Conservation (phyloP, 495 filamentous ascomycete species). For the Usnea hakonensis region DNA sequence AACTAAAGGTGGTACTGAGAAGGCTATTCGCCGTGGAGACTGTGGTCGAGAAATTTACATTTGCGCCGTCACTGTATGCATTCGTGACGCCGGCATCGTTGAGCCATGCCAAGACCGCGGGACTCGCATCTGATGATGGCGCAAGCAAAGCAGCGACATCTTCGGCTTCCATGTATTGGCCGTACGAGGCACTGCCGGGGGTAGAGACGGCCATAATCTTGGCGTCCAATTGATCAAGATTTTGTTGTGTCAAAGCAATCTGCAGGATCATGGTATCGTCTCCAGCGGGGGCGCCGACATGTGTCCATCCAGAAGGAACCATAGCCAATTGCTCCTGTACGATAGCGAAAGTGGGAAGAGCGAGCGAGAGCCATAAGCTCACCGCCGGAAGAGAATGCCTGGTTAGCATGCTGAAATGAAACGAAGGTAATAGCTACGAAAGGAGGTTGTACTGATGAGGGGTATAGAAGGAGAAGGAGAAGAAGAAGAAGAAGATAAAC, state of each 20-base stretch:
- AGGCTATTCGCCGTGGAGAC: slow-evolving; percentile 46
- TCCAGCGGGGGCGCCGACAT: slow-evolving; percentile 29
- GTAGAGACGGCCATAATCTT: slow-evolving; percentile 55
- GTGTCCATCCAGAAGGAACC: slow-evolving; percentile 23
- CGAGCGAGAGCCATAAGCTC: neutral
- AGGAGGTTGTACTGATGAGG: neutral
- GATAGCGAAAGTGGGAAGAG: neutral
- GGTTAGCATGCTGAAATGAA: neutral
- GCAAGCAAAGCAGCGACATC: slow-evolving; percentile 44
- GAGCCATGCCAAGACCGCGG: slow-evolving; percentile 45
- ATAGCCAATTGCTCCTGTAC: slow-evolving; percentile 15
- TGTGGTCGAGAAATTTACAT: slow-evolving; percentile 47
- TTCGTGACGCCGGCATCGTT: slow-evolving; percentile 36
- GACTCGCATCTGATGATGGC: slow-evolving; percentile 37
- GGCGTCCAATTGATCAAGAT: slow-evolving; percentile 49
- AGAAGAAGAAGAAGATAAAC: neutral
- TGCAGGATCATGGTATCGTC: slow-evolving; percentile 41
- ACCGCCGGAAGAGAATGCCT: no score
- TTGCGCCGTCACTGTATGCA: slow-evolving; percentile 41
- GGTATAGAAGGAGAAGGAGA: neutral
- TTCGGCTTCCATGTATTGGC: slow-evolving; percentile 54
- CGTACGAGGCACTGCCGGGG: slow-evolving; percentile 53
- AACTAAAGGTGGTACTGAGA: slow-evolving; percentile 47
- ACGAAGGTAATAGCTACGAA: neutral
- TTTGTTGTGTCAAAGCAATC: slow-evolving; percentile 48